Evolutionary conservation across 2,329 filamentous ascomycete species (phyloP).

Genomic region (Hypoxylon sp.): DNA sequence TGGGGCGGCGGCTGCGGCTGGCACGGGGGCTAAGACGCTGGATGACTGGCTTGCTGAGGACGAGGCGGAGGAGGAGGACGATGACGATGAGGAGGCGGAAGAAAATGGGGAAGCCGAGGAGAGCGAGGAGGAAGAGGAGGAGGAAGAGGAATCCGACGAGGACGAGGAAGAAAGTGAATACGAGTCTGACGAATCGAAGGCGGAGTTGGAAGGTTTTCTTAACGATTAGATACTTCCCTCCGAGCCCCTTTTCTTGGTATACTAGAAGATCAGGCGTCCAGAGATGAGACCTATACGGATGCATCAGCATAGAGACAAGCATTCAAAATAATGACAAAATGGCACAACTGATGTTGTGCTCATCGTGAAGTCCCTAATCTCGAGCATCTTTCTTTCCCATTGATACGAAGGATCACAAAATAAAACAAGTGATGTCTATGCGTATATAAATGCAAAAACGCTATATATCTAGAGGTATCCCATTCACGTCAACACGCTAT

Average conservation of each 20-base stretch:
- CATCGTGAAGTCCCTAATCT: neutral
- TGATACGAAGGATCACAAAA: neutral
- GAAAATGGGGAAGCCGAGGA: conserved; percentile 58
- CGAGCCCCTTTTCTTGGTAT: conserved; percentile 4
- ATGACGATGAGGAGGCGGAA: conserved; percentile 60
- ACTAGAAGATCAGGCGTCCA: neutral
- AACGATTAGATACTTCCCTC: conserved; percentile 27
- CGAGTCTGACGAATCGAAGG: conserved; percentile 51
- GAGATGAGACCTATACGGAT: conserved; percentile 8
- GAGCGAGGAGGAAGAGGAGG: conserved; percentile 56
- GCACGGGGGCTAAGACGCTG: conserved; percentile 74
- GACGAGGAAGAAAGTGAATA: conserved; percentile 56
- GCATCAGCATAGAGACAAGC: conserved; percentile 20
- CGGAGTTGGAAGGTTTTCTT: conserved; percentile 50
- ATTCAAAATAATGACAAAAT: neutral
- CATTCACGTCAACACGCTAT: neutral
- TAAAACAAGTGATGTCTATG: neutral
- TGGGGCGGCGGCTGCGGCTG: conserved; percentile 52
- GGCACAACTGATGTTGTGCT: neutral
- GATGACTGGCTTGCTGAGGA: conserved; percentile 92
- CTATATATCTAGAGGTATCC: conserved; percentile 8
- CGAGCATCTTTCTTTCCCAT: neutral
- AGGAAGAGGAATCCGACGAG: conserved; percentile 56
- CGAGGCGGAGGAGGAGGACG: conserved; percentile 64
- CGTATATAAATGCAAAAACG: conserved; percentile 6